A percentile compares a stretch with the other conserved stretches of the same genome.
Conservation (phyloP, 2,329 filamentous ascomycete species). For the Rachicladosporium sp. region DNA sequence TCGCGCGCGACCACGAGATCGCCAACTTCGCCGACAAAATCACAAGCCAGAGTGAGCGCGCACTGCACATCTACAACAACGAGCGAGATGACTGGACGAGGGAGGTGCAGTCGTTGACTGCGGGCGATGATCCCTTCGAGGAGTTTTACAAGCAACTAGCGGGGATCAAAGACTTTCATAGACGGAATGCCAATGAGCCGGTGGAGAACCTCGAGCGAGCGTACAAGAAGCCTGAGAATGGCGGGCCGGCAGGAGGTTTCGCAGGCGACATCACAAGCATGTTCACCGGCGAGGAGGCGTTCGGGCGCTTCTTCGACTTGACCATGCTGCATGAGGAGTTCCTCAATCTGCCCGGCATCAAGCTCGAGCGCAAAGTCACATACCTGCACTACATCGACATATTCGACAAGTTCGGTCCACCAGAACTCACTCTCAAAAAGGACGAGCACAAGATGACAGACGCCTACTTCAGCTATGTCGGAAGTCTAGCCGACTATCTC, state of each 20-base stretch:
- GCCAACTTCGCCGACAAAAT: slow-evolving; percentile 77
- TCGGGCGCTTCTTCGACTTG: slow-evolving; percentile 84
- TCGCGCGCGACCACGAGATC: slow-evolving; percentile 87
- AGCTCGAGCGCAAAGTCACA: slow-evolving; percentile 50
- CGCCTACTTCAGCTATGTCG: slow-evolving; percentile 81
- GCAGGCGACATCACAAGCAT: slow-evolving; percentile 64
- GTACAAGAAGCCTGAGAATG: slow-evolving; percentile 64
- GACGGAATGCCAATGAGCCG: slow-evolving; percentile 82
- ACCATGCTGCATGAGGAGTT: slow-evolving; percentile 75
- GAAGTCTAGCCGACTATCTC: slow-evolving; percentile 66
- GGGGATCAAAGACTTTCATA: slow-evolving; percentile 76
- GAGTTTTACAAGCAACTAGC: slow-evolving; percentile 80
- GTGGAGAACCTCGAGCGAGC: slow-evolving; percentile 90
- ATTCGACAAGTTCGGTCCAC: slow-evolving; percentile 75
- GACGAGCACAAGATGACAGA: slow-evolving; percentile 73
- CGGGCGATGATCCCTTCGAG: slow-evolving; percentile 67
- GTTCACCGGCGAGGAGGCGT: slow-evolving; percentile 93
- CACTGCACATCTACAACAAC: slow-evolving; percentile 78
- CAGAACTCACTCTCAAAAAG: slow-evolving; percentile 61
- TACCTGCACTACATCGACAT: slow-evolving; percentile 89
- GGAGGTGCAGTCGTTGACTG: slow-evolving; percentile 74
- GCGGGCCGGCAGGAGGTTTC: slow-evolving; percentile 29
- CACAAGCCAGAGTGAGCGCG: slow-evolving; percentile 67
- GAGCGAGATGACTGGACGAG: slow-evolving; percentile 55
- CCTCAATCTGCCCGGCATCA: slow-evolving; percentile 76